Base-by-base conservation (phyloP, 2,329 filamentous ascomycete genomes). In the Pestalotiopsis sp. region DNA sequence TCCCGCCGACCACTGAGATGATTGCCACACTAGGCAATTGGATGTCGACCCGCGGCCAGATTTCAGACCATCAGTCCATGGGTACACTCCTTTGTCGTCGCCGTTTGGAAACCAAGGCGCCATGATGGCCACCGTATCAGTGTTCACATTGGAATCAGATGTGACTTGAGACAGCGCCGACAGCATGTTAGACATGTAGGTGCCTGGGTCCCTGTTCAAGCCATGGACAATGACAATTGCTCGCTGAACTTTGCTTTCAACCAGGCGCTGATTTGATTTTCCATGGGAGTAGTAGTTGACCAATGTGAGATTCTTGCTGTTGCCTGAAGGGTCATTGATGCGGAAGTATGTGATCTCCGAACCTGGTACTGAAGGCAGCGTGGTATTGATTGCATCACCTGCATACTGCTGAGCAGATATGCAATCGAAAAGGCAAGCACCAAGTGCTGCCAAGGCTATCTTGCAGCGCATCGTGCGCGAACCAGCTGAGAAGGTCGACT, bases 211-310 rank as follows among this genome's bases (percentile, higher is more conserved):
- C n/a, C 65, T 20, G 36, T 59, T 38, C 5, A 59, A 36, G 25
- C 65, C 65, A 13, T 67, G 65, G 65, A 67, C 14, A 14, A 61
- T 45, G 65, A 67, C 31, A n/a, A 67, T 57, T 25, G 65, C 65
- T 12, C 65, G 65, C 57, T 61, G 38, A 31, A 67, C 56, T 27
- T 67, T 59, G 56, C 45, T 41, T 23, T 67, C 59, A 20, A 38
- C 56, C 20, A 59, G 65, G 2, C 65, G 65, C 56, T 61, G 52
- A 4, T 25, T 5, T 14, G 56, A 60, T 14, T 27, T 67, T 39
- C 59, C 59, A 23, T 60, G 65, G 20, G 56, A 60, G 36, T 57
- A 67, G 65, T 67, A 67, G 17, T 57, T 67, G 20, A 67, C 31
- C 17, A 67, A 49, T 39, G 56, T 67, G 20, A 67, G 38, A 31